Conservation (phyloP, 805 yeast genomes). For the Starmerella kuoi region DNA sequence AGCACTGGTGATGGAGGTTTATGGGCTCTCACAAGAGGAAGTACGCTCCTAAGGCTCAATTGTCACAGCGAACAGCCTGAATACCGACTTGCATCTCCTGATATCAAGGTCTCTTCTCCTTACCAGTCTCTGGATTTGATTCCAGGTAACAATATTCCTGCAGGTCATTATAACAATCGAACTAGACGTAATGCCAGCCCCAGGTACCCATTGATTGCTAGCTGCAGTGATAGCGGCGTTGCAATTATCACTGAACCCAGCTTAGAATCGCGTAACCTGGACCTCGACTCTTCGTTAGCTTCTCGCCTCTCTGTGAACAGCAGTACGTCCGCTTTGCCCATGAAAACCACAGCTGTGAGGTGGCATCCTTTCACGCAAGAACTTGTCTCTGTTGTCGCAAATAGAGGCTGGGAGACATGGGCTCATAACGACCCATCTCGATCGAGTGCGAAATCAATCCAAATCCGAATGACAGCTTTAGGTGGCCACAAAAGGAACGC, state of each 20-base stretch:
- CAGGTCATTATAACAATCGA: neutral
- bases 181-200: neutral
- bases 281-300: constrained; percentile 4
- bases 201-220: constrained; percentile 13
- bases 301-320: neutral
- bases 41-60: constrained; percentile 12
- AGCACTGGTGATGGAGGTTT: constrained; percentile 7
- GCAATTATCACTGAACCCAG: constrained; percentile 15
- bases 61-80: neutral
- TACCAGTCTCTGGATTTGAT: constrained; percentile 4
- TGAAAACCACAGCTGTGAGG: constrained; percentile 1
- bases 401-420: constrained; percentile 1
- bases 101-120: neutral
- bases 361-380: constrained; percentile 12
- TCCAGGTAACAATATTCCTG: neutral
- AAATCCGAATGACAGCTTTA: neutral
- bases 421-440: neutral
- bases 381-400: constrained; percentile 1
- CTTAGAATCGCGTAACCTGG: neutral
- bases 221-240: constrained; percentile 17
- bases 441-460: neutral
- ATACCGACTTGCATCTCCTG: constrained; percentile 1
- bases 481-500: no score
- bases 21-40: constrained; percentile 21
- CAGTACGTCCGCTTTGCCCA: neutral